Base-by-base conservation (phyloP, 192 early-diverging fungal species). In the Oehlia diaphana region DNA sequence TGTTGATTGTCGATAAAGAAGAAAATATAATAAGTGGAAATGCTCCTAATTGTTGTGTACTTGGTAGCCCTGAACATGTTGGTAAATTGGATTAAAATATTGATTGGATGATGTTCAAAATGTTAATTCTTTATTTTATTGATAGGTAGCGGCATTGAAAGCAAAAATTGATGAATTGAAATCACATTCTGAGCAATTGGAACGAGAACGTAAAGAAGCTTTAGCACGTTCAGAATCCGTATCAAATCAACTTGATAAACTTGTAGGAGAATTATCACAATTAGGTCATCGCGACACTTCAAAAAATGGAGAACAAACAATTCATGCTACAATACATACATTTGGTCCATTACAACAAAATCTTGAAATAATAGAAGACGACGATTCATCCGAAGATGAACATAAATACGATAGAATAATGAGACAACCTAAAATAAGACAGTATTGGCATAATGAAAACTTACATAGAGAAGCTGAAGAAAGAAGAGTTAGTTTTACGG, bases 381-480 rank as follows among this genome's bases (percentile, higher is more conserved):
- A 73, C 9, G 71, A 79, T 21, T 16, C 14, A 21, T 21, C 53
- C 6, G 75, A 73, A 9, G 78, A 79, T 23, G 79, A 80, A 28
- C 72, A 66, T 35, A 26, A 23, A 23, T 76, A 50, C 61, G 72
- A 76, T 39, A 31, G 71, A 76, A 49, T 80, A 50, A 63, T 76
- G n/a, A 50, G 80, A 42, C 62, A 65, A 64, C 80, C 80, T 31
- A 77, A 63, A 58, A 58, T 76, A 21, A 62, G 80, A 21, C 80
- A 81, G 26, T 81, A 81, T 76, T 81, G 66, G 58, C 65, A 81
- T 63, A 39, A 71, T 33, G 67, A 58, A 10, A 26, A 26, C 4
- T 77, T 81, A 44, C 73, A 81, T 77, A 33, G 80, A 62, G 80
- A 76, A 69, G 53, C 35, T 2, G 80, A 81, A 23, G 80, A 81